These are phyloP conservation scores for Nicotiana attenuata DNA, from an alignment of 257 asterid species.

Conservation along the genomic window DNA sequence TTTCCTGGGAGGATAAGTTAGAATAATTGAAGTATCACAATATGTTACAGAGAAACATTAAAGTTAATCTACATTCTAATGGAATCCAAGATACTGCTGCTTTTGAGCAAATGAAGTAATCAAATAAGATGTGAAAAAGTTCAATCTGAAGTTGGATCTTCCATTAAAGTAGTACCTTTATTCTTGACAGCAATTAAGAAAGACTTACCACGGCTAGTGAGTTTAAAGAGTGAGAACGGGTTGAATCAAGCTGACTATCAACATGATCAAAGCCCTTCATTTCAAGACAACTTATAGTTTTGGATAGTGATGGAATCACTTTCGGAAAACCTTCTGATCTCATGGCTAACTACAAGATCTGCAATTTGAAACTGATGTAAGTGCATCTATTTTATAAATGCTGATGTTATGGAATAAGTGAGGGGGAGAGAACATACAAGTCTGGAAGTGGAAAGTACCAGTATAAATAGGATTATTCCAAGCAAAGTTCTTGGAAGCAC, in stretches of 20 bases:
- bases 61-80: background rate
- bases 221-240: constrained; percentile 13
- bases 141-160: background rate
- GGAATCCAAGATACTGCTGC: background rate
- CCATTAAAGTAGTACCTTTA: no score
- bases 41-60: background rate
- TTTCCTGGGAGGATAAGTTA: constrained; percentile 25
- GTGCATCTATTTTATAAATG: background rate
- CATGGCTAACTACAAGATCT: constrained; percentile 18
- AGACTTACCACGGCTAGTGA: constrained; percentile 20
- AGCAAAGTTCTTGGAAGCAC: constrained; percentile 14
- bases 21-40: background rate
- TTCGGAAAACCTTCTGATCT: constrained; percentile 23
- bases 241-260: constrained; percentile 10
- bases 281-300: constrained; percentile 26
- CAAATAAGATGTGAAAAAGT: background rate
- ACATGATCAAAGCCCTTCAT: constrained; percentile 42
- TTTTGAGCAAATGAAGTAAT: background rate
- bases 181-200: no score
- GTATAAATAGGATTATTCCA: constrained; percentile 5
- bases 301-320: constrained; percentile 40
- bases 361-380: background rate
- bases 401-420: background rate
- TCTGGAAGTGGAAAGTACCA: background rate
- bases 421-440: background rate